Percentiles rank a stretch among this genome's conserved stretches.
These are phyloP conservation scores for Gaeumannomyces tritici DNA, from an alignment of 2,329 filamentous ascomycete species.

Conservation along the genomic window DNA sequence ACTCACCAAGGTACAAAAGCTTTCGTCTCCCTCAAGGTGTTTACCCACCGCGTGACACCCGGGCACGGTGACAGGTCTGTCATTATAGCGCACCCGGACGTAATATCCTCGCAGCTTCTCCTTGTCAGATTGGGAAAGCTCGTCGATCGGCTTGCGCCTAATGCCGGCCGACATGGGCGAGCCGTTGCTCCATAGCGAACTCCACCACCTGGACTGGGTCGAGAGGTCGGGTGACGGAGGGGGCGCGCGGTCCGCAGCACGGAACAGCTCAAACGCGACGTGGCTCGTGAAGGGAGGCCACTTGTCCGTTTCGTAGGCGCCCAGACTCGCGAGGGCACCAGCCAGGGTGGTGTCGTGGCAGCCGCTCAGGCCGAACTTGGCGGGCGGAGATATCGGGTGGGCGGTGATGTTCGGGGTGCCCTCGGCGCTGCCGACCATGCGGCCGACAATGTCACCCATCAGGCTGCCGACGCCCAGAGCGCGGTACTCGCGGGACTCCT, in stretches of 20 bases:
- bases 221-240: neutral
- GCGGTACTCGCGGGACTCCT: conserved; percentile 80
- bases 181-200: neutral
- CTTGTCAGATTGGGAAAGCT: conserved; percentile 48
- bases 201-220: neutral
- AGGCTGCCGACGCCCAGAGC: conserved; percentile 77
- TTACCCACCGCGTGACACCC: conserved; percentile 70
- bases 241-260: conserved; percentile 3
- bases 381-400: conserved; percentile 21
- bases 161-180: conserved; percentile 33
- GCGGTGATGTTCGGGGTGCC: conserved; percentile 30
- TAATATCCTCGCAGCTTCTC: conserved; percentile 64
- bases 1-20: conserved; percentile 78
- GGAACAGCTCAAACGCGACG: conserved; percentile 84
- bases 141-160: conserved; percentile 46
- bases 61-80: conserved; percentile 69
- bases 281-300: conserved; percentile 96
- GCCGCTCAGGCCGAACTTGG: conserved; percentile 72
- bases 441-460: conserved; percentile 70
- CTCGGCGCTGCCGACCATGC: conserved; percentile 63
- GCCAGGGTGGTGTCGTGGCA: conserved; percentile 94
- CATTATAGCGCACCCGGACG: conserved; percentile 87
- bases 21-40: conserved; percentile 77
- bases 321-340: conserved; percentile 65
- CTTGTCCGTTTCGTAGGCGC: conserved; percentile 59